A percentile compares a stretch with the other conserved stretches of the same genome.
These are phyloP conservation scores for Coemansia sp. DNA, from an alignment of 192 early-diverging fungal genomes.

Conservation along the genomic window DNA sequence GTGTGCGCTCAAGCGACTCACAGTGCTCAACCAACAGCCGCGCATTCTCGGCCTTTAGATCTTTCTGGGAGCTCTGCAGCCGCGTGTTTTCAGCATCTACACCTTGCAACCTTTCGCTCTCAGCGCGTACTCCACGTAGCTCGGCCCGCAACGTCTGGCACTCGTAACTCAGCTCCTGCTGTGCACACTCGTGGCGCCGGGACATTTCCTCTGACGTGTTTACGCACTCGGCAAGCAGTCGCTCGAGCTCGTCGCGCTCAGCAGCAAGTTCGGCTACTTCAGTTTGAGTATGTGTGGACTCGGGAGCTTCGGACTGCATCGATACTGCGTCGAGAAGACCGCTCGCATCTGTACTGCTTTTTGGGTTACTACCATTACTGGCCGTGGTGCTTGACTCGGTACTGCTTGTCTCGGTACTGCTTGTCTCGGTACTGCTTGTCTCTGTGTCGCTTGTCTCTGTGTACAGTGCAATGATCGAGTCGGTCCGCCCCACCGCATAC, in stretches of 20 bases:
- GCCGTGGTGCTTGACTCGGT: constrained; percentile 10
- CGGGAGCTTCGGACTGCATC: constrained; percentile 33
- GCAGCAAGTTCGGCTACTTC: neutral
- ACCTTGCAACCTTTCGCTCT: neutral
- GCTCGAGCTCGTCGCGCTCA: constrained; percentile 19
- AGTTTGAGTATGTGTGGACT: neutral
- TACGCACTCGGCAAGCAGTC: constrained; percentile 37
- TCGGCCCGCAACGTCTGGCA: constrained; percentile 27
- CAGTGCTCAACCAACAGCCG: constrained; percentile 12
- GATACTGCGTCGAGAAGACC: constrained; percentile 20
- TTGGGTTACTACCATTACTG: constrained; percentile 16
- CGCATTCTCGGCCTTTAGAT: neutral
- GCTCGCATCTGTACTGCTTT: neutral
- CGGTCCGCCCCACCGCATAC: constrained; percentile 8
- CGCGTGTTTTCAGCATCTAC: no score
- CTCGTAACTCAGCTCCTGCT: constrained; percentile 24
- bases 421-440: neutral
- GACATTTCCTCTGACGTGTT: constrained; percentile 26
- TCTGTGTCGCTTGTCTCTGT: neutral
- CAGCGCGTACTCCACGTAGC: constrained; percentile 5
- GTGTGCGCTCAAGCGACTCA: constrained; percentile 14
- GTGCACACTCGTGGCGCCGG: constrained; percentile 28
- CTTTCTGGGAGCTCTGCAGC: no score
- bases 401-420: neutral
- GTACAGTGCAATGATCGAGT: constrained; percentile 38